These are phyloP conservation scores for Trichopus zeylanicus DNA, from an alignment of 116 monocot species.

Conservation along the genomic window DNA sequence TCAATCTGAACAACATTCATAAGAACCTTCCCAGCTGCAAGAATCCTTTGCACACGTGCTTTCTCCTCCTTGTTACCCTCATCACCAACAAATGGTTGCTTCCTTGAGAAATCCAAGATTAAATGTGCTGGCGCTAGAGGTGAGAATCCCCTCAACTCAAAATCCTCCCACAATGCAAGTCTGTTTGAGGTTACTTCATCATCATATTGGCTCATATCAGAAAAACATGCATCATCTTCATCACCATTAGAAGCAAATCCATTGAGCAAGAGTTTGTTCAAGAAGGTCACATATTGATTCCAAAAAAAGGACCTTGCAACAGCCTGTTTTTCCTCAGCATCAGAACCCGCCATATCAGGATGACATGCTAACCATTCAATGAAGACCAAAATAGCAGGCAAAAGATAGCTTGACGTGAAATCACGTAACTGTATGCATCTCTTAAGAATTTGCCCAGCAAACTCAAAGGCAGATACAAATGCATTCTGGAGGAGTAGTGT, in stretches of 20 bases:
- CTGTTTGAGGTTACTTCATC: slow-evolving; percentile 75
- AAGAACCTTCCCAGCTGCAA: slow-evolving; percentile 70
- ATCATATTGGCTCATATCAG: slow-evolving; percentile 60
- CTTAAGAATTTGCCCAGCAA: slow-evolving; percentile 62
- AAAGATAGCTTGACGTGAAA: slow-evolving; percentile 63
- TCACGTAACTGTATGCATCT: slow-evolving; percentile 59
- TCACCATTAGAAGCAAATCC: slow-evolving; percentile 40
- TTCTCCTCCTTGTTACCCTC: slow-evolving; percentile 57
- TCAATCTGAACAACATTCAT: slow-evolving; percentile 48
- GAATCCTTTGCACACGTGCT: slow-evolving; percentile 71
- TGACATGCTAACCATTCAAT: slow-evolving; percentile 91
- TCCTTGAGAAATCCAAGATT: slow-evolving; percentile 88
- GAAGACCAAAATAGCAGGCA: slow-evolving; percentile 77
- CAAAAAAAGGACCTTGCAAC: slow-evolving; percentile 73
- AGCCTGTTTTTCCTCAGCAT: slow-evolving; percentile 65
- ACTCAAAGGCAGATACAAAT: slow-evolving; percentile 79
- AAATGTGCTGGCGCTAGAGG: slow-evolving; percentile 80
- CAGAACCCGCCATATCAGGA: slow-evolving; percentile 54
- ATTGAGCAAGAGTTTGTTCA: slow-evolving; percentile 65
- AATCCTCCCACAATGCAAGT: slow-evolving; percentile 90
- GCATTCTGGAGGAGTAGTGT: slow-evolving; percentile 83
- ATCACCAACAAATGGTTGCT: slow-evolving; percentile 42
- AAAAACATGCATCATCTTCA: slow-evolving; percentile 76
- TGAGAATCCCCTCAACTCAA: slow-evolving; percentile 88
- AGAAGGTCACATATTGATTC: slow-evolving; percentile 60